Base-by-base conservation (phyloP, 176 grass and related monocot species). In the Phoenix roebelenii region DNA sequence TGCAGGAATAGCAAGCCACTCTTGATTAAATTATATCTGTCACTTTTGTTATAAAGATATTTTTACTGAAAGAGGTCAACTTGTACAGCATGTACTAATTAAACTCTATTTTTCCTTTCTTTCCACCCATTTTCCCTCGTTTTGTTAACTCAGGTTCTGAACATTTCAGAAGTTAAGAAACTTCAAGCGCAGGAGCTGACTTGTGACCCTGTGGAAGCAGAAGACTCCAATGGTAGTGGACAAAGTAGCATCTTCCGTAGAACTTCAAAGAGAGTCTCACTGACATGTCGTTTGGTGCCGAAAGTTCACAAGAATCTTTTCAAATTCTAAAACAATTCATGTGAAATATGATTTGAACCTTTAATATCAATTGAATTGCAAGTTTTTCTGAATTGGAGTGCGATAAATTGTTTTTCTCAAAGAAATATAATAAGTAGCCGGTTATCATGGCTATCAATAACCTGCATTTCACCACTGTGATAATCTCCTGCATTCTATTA, bases 271-370 rank as follows among this genome's bases (percentile, higher is more conserved):
- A 87, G 92, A 80, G 84, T 88, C 16, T 90, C 87, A 0, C 58
- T 96, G 52, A 96, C 92, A 5, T 96, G 92, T 66, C 92, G 81
- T 5, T 74, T 91, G 52, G 92, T 97, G 60, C 71, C 78, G 69
- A 97, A 97, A 76, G 87, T 83, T 60, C 92, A 73, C 58, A 97
- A 70, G 52, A 88, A 83, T 57, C 44, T 97, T 23, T 91, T 97
- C 64, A 97, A 88, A 50, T 82, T 88, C 29, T 90, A 81, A 44
- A 44, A 44, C 35, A 44, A 2, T 44, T 44, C 35, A 2, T 44
- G 10, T 12, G 35, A 44, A 44, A 44, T 44, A 44, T 44, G 35
- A 44, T 44, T 44, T 44, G 2, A 44, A 12, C 7, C 35, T 14
- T 35, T 44, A 44, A 3, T 44, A 7, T 35, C 32, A 44, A 44